These are phyloP conservation scores for Sugiyamaella americana DNA, from an alignment of 805 yeast genomes.

Conservation along the genomic window DNA sequence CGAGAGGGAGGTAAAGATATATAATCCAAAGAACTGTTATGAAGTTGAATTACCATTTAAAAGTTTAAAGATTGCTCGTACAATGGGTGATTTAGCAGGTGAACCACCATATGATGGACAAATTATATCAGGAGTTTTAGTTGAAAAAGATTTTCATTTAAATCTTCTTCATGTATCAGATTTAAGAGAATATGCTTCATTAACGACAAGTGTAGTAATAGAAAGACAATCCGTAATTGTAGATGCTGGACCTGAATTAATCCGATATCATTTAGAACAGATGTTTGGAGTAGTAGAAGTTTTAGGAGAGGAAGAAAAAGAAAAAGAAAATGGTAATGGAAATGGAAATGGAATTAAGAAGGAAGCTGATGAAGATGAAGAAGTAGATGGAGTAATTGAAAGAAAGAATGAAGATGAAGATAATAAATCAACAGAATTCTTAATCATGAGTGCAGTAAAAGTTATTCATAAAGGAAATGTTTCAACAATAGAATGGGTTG, in stretches of 20 bases:
- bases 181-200: constrained; percentile 79
- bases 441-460: constrained; percentile 59
- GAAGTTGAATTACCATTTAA: constrained; percentile 69
- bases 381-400: too few relatives aligned
- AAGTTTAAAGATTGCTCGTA: constrained; percentile 79
- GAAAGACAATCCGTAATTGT: constrained; percentile 76
- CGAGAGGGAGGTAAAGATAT: constrained; percentile 83
- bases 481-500: constrained; percentile 82
- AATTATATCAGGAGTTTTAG: constrained; percentile 73
- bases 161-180: constrained; percentile 79
- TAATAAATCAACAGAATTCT: constrained; percentile 28
- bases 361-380: too few relatives aligned
- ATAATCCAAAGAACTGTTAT: constrained; percentile 88
- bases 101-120: constrained; percentile 41
- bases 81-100: constrained; percentile 53
- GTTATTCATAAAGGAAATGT: constrained; percentile 41
- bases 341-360: too few relatives aligned
- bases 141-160: constrained; percentile 85
- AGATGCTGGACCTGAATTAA: constrained; percentile 71
- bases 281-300: constrained; percentile 88
- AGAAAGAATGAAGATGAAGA: too few relatives aligned
- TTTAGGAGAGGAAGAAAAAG: constrained; percentile 49
- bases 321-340: too few relatives aligned
- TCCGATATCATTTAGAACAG: constrained; percentile 85
- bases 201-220: constrained; percentile 76